Evolutionary conservation across 345 rosid genomes (phyloP).

Genomic region (Salix koriyanagi): DNA sequence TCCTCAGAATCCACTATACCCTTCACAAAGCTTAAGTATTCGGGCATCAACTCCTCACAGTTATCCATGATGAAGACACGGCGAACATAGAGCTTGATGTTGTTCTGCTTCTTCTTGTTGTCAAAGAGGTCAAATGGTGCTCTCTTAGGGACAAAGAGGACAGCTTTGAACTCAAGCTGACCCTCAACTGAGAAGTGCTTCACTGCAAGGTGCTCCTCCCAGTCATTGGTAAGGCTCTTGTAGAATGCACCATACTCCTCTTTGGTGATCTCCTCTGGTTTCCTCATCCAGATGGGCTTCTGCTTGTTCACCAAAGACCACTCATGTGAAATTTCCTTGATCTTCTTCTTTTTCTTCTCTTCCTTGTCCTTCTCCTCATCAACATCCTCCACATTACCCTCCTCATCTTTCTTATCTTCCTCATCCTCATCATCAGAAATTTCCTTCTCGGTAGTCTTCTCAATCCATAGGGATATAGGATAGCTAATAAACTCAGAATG

Average conservation of each 20-base stretch:
- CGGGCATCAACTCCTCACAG: slow-evolving; percentile 24
- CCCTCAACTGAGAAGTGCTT: slow-evolving; percentile 29
- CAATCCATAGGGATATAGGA: slow-evolving; percentile 21
- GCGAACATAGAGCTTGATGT: slow-evolving; percentile 26
- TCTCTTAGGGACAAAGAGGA: slow-evolving; percentile 23
- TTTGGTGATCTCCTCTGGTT: slow-evolving; percentile 25
- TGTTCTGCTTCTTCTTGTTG: slow-evolving; percentile 23
- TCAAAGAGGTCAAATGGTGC: slow-evolving; percentile 26
- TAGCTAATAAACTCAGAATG: slow-evolving; percentile 25
- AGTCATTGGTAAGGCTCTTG: slow-evolving; percentile 23
- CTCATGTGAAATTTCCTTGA: slow-evolving; percentile 22
- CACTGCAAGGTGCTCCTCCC: slow-evolving; percentile 26
- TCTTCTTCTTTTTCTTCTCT: slow-evolving; percentile 25
- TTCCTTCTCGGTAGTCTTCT: slow-evolving; percentile 25
- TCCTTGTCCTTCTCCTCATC: slow-evolving; percentile 28
- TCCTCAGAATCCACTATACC: slow-evolving; percentile 26
- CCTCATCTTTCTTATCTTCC: slow-evolving; percentile 25
- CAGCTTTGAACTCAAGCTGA: slow-evolving; percentile 26
- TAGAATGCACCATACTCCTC: slow-evolving; percentile 23
- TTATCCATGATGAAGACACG: slow-evolving; percentile 25
- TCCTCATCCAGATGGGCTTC: slow-evolving; percentile 27
- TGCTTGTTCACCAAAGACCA: slow-evolving; percentile 23
- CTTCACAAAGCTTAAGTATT: slow-evolving; percentile 17
- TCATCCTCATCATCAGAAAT: slow-evolving; percentile 29
- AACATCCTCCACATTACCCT: slow-evolving; percentile 28